A percentile compares a stretch with the other conserved stretches of the same genome.
phyloP scores from a whole-genome alignment of 495 filamentous ascomycete genomes.

The Xylaria grammica region DNA sequence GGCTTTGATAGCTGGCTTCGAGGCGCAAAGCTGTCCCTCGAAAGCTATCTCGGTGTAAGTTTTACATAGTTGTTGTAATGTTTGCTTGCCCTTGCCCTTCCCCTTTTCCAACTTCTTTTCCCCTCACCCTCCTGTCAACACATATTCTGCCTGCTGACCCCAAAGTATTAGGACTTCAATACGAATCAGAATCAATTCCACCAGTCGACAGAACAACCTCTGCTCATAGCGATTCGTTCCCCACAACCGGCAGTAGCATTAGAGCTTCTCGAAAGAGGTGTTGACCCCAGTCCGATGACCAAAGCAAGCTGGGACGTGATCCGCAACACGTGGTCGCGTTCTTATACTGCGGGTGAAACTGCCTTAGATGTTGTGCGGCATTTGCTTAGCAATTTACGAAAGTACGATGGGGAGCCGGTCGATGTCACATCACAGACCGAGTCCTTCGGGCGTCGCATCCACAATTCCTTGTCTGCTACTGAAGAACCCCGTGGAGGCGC shows the following conservation, averaged over 20 bases:
- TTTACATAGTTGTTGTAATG: not conserved
- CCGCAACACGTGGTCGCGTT: slow-evolving; percentile 21
- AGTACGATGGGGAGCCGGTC: slow-evolving; percentile 45
- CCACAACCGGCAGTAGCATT: slow-evolving; percentile 57
- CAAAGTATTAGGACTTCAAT: slow-evolving; percentile 45
- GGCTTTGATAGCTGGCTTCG: slow-evolving; percentile 55
- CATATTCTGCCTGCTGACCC: no score
- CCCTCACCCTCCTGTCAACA: not conserved
- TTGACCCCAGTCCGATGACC: slow-evolving; percentile 58
- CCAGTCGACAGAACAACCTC: slow-evolving; percentile 56
- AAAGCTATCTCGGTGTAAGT: slow-evolving; percentile 30
- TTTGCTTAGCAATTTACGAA: slow-evolving; percentile 52
- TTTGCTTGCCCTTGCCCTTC: not conserved
- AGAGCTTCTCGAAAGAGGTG: slow-evolving; percentile 63
- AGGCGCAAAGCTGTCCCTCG: slow-evolving; percentile 39
- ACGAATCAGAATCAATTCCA: slow-evolving; percentile 49
- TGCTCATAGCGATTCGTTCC: slow-evolving; percentile 60
- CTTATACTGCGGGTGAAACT: slow-evolving; percentile 41
- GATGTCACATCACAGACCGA: not conserved
- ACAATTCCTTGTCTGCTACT: not conserved
- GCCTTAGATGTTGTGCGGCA: slow-evolving; percentile 62
- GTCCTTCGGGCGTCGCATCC: not conserved
- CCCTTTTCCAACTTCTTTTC: not conserved
- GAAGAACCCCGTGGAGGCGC: slow-evolving; percentile 28
- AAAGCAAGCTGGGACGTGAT: slow-evolving; percentile 40